Evolutionary conservation across 2,329 filamentous ascomycete species (phyloP), one percentile per base, ranked within the genome.

Genomic region (Penicillium sp.): DNA sequence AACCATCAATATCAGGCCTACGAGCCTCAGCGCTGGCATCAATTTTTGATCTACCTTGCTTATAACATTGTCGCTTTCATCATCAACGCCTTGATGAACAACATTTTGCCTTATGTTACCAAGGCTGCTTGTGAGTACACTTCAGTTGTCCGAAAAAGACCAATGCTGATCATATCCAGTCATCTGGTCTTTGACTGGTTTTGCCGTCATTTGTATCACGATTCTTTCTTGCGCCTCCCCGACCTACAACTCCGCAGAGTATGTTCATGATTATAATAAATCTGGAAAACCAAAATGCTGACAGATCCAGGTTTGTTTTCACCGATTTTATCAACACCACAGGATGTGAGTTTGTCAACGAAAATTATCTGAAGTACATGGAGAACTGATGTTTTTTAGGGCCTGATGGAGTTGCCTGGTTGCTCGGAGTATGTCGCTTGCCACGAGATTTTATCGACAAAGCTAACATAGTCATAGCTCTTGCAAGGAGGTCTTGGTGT

Each of bases 41-140:
- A 89, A 60, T 91, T 91, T 70, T 75, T 90, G 27, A 86, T 91
- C 45, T 91, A 90, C 70, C 79, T 88, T 43, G 86, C 71, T 6
- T 87, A 86, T 66, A 86, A 84, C 5, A 54, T 85, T 21, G 71
- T 82, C 14, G 85, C 85, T 3, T 83, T 90, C 55, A 52, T 83
- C 45, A 75, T 90, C 70, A 91, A 91, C 59, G 82, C 84, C 1
- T 87, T 90, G 60, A 76, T 81, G 66, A 87, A 84, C 62, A 74
- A 77, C 3, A 64, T 86, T 3, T 77, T 91, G 3, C 87, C 88
- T 0, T 78, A 81, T 11, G 77, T 91, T 61, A 91, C 86, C 66
- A 86, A 88, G 67, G 79, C 80, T 16, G 88, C 88, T 1, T 88
- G 71, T 74, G 58, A 61, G 71, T 38, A 22, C n/a, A 7, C n/a